Base-by-base conservation (phyloP, 164 flowering plant genomes). In the Litsea cubeba region DNA sequence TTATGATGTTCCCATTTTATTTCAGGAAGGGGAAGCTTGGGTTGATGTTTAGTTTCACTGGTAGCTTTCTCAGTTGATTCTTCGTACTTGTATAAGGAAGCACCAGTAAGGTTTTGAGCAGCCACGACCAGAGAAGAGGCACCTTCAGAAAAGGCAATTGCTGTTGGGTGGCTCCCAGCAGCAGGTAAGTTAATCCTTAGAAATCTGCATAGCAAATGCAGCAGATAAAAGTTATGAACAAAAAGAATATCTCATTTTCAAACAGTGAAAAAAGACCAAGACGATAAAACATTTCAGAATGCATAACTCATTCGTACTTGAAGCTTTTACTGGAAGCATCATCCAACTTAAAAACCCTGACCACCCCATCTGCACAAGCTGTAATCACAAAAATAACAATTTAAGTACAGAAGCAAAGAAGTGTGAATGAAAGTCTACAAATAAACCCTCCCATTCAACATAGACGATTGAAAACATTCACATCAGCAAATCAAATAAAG, bases 321-420 rank as follows among this genome's bases (percentile, higher is more conserved):
- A 92, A 96, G 80, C 98, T 92, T 86, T 93, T 96, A 78, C 88
- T 87, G 30, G 88, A 81, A 74, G 86, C 92, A 85, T 96, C 98
- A 75, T 92, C 99, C 86, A 96, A 78, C 86, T 88, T 94, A 71
- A 90, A 94, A 68, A 94, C 87, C 81, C 98, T 87, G 74, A 90
- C 82, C 57, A 91, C 89, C 75, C 99, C 94, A 84, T 96, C 99
- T 46, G 87, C 90, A 81, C 99, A 95, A 71, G 95, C 99, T 95
- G 92, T 67, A 69, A 51, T 40, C 40, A 74, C 4, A 50, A 49
- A 10, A 65, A 15, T 58, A 25, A 50, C n/a, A 72, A 20, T n/a
- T 32, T 32, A 63, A 32, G 20, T 11, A 30, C 18, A 71, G 25
- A 20, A 71, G 10, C 23, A 11, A 60, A 26, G 2, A 17, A n/a